A percentile compares a stretch with the other conserved stretches of the same genome.
These are phyloP conservation scores for Erysiphe pulchra DNA, from an alignment of 2,329 filamentous ascomycete species.

Conservation along the genomic window DNA sequence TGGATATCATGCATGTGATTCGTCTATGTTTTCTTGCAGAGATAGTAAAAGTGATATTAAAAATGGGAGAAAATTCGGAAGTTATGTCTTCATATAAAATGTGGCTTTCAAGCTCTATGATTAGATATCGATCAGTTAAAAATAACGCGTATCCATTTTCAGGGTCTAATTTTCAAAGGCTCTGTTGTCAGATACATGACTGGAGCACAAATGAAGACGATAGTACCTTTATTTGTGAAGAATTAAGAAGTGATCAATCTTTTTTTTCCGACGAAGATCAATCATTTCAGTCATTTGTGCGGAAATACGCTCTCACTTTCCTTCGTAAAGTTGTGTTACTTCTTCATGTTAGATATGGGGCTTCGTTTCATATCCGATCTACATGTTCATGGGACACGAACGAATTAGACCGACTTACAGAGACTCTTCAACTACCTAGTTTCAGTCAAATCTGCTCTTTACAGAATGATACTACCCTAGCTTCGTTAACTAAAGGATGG, in stretches of 20 bases:
- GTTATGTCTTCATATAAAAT: conserved; percentile 20
- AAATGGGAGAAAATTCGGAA: conserved; percentile 29
- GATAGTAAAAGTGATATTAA: conserved; percentile 53
- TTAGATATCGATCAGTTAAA: neutral
- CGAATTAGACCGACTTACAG: conserved; percentile 61
- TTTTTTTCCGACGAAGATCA: conserved; percentile 23
- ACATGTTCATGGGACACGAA: conserved; percentile 36
- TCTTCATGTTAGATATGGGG: conserved; percentile 65
- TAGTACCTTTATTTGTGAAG: conserved; percentile 1
- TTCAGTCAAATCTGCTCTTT: conserved; percentile 47
- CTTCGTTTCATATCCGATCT: conserved; percentile 56
- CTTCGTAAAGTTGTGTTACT: conserved; percentile 65
- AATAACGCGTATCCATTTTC: conserved; percentile 1
- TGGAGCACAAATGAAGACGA: neutral
- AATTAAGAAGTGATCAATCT: conserved; percentile 27
- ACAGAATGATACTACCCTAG: conserved; percentile 13
- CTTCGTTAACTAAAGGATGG: conserved; percentile 38
- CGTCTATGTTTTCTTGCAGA: conserved; percentile 77
- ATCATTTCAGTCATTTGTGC: conserved; percentile 33
- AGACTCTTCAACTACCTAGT: conserved; percentile 47
- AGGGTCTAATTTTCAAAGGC: conserved; percentile 6
- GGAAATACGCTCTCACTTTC: conserved; percentile 73
- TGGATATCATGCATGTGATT: conserved; percentile 57
- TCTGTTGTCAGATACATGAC: conserved; percentile 7
- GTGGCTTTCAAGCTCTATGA: conserved; percentile 3